phyloP scores from a whole-genome alignment of 768 basidiomycete genomes.

The Clitopilus hobsonii region DNA sequence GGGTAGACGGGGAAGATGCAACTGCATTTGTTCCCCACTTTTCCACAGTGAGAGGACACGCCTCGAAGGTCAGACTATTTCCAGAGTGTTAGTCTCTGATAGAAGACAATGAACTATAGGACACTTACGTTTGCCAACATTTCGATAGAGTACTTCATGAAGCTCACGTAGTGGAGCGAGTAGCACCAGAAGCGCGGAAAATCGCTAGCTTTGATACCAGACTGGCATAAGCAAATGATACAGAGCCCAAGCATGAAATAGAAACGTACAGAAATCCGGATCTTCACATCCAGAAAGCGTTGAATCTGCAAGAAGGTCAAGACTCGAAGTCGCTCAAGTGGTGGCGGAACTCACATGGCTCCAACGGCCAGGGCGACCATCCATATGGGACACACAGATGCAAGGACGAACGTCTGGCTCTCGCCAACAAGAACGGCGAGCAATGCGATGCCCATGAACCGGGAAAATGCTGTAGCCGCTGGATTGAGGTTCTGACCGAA shows the following conservation, averaged over 20 bases:
- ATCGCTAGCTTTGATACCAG: slow-evolving; percentile 46
- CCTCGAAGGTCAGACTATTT: slow-evolving; percentile 44
- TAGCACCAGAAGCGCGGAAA: slow-evolving; percentile 58
- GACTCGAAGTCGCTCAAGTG: not conserved
- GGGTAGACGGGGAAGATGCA: slow-evolving; percentile 49
- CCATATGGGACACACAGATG: slow-evolving; percentile 49
- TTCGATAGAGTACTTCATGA: slow-evolving; percentile 37
- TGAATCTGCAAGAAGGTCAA: slow-evolving; percentile 20
- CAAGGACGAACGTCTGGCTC: slow-evolving; percentile 44
- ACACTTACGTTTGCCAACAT: slow-evolving; percentile 27
- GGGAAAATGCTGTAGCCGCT: slow-evolving; percentile 45
- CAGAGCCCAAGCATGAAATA: not conserved
- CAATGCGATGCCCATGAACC: slow-evolving; percentile 48
- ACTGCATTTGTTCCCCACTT: slow-evolving; percentile 28
- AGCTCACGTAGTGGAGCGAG: slow-evolving; percentile 52
- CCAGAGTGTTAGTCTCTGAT: not conserved
- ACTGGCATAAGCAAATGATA: not conserved
- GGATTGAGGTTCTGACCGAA: slow-evolving; percentile 39
- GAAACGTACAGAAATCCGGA: slow-evolving; percentile 36
- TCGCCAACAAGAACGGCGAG: slow-evolving; percentile 49
- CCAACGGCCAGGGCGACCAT: slow-evolving; percentile 56
- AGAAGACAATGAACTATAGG: slow-evolving; percentile 17
- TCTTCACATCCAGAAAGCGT: slow-evolving; percentile 56
- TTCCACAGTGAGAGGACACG: slow-evolving; percentile 36
- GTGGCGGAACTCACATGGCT: slow-evolving; percentile 29